A percentile compares a stretch with the other conserved stretches of the same genome.
Evolutionary conservation across 805 yeast species (phyloP).

Genomic region (Cyberlindnera maritima): DNA sequence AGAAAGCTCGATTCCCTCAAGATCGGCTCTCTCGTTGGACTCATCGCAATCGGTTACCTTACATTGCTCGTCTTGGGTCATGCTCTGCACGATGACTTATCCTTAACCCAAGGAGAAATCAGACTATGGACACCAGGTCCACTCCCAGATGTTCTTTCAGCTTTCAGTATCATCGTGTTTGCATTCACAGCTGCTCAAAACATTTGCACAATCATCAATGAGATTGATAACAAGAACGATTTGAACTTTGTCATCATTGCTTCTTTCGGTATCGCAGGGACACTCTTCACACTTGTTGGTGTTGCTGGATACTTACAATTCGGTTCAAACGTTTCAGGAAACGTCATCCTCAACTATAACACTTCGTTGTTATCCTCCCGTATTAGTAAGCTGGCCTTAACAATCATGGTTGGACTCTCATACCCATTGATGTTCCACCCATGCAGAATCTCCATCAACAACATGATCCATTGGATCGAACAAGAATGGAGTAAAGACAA

Average conservation of each 20-base stretch:
- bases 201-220: conserved; percentile 73
- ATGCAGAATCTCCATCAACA: conserved; percentile 69
- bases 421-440: conserved; percentile 84
- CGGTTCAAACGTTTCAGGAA: conserved; percentile 64
- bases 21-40: conserved; percentile 68
- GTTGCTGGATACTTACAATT: conserved; percentile 69
- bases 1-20: conserved; percentile 65
- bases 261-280: conserved; percentile 53
- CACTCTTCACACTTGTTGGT: conserved; percentile 62
- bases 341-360: conserved; percentile 67
- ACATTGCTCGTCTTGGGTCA: conserved; percentile 53
- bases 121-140: conserved; percentile 42
- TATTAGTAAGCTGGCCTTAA: conserved; percentile 59
- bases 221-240: conserved; percentile 53
- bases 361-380: conserved; percentile 44
- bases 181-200: conserved; percentile 84
- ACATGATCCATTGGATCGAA: conserved; percentile 51
- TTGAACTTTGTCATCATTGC: conserved; percentile 46
- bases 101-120: conserved; percentile 41
- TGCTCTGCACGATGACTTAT: conserved; percentile 43
- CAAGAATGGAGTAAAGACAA: conserved; percentile 4
- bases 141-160: conserved; percentile 46
- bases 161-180: conserved; percentile 72
- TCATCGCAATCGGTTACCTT: conserved; percentile 63
- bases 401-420: conserved; percentile 70